Evolutionary conservation across 2,329 filamentous ascomycete genomes (phyloP), one percentile per base, ranked within the genome.

Genomic region (Aureobasidium zeae): DNA sequence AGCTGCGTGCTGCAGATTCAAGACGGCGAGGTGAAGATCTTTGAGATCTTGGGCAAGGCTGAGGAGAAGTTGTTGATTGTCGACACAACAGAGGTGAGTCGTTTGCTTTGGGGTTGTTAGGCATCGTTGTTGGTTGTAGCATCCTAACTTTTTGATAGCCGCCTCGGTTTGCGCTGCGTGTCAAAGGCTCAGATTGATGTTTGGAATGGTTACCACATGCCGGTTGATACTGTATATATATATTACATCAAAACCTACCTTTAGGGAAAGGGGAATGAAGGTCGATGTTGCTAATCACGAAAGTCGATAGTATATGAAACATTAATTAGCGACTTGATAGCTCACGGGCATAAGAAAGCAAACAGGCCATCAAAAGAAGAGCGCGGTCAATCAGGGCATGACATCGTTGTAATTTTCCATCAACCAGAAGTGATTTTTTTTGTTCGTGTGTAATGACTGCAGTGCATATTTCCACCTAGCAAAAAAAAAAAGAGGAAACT

Each of bases 1-100:
- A 86, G 80, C 48, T 73, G 79, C 0, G 79, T 88, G 0, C 60
- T 88, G 21, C 77, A 78, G 3, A 74, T 89, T 21, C 67, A 74
- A 8, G 61, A 68, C 4, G 83, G 81, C 0, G 74, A 78, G 31
- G 77, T 86, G 8, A 77, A 64, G 36, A 70, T 87, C 0, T 86
- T 81, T 43, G 82, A 83, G 0, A 63, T 85, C 0, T 64, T 86
- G 3, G 82, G 83, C 0, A 79, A 83, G n/a, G 76, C 74, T 1
- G 76, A 82, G 44, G 78, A 83, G 53, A 75, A 76, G 2, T 62
- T 86, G 1, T 61, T 88, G 4, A 67, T 87, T 0, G 75, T 86
- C 0, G 80, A 87, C 58, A 80, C 81, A 0, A 62, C 63, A 12
- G 55, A 65, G 46, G 60, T 62, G 16, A 52, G 60, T 42, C n/a